Evolutionary conservation across 2,329 filamentous ascomycete species (phyloP).

Genomic region (Delphinella strobiligena): DNA sequence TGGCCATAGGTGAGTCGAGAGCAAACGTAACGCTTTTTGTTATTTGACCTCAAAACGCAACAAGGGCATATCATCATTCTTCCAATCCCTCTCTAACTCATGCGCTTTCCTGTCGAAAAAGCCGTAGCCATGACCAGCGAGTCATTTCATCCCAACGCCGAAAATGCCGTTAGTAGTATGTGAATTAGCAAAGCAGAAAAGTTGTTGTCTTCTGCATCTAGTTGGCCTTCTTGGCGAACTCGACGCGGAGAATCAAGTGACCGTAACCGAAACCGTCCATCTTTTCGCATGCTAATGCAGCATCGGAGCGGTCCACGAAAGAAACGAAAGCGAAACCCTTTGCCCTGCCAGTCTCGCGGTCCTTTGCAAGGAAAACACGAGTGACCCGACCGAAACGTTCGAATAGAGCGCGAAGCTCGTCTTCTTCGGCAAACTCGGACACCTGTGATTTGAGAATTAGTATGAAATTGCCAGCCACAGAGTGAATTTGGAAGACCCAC

Average conservation of each 20-base stretch:
- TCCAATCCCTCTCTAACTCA: background rate
- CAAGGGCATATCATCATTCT: background rate
- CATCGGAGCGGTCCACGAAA: conserved; percentile 81
- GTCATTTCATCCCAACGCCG: background rate
- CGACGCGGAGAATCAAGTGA: conserved; percentile 74
- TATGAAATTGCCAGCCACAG: background rate
- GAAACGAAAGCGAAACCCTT: conserved; percentile 99
- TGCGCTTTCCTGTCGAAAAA: background rate
- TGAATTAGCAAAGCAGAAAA: background rate
- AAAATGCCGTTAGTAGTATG: background rate
- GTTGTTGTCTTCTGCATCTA: conserved; percentile 9
- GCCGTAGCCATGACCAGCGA: background rate
- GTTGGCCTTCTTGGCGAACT: conserved; percentile 62
- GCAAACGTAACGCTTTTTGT: no score
- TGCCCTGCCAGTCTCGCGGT: conserved; percentile 86
- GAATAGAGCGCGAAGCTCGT: conserved; percentile 94
- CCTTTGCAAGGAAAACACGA: conserved; percentile 94
- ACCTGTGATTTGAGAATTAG: conserved; percentile 43
- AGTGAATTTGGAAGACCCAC: conserved; percentile 59
- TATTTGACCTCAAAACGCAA: background rate
- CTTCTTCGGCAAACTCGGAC: conserved; percentile 93
- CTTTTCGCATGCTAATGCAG: conserved; percentile 86
- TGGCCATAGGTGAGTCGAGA: no score
- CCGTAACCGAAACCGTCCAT: conserved; percentile 93
- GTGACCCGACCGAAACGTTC: conserved; percentile 94